Conservation (phyloP, 2,329 filamentous ascomycete species). For the Talaromyces verruculosus region DNA sequence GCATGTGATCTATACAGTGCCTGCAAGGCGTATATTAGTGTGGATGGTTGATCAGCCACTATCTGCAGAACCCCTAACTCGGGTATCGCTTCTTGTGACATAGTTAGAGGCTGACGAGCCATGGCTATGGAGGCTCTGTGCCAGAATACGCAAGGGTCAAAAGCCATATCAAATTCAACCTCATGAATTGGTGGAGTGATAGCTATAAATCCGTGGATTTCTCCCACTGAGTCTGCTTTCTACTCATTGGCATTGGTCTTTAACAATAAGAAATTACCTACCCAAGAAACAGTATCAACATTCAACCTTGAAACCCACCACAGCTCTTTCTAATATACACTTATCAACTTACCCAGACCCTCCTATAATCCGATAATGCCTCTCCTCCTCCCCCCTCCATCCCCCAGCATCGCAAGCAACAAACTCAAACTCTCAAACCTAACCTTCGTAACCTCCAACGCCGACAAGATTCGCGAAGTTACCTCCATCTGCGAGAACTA, state of each 20-base stretch:
- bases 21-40: neutral
- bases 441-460: constrained; percentile 81
- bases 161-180: neutral
- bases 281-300: neutral
- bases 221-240: neutral
- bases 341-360: neutral
- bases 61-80: neutral
- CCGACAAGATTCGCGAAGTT: constrained; percentile 82
- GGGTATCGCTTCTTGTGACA: neutral
- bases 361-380: neutral
- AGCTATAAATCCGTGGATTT: neutral
- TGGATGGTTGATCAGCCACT: neutral
- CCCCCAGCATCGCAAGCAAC: constrained; percentile 2
- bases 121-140: neutral
- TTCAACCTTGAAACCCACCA: neutral
- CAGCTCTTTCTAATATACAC: neutral
- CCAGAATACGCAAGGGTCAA: neutral
- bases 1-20: neutral
- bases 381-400: neutral
- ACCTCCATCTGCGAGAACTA: constrained; percentile 70
- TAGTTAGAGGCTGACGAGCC: too few species aligned
- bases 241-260: neutral
- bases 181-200: neutral
- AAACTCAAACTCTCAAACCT: constrained; percentile 16
- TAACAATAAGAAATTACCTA: neutral